Evolutionary conservation across 2,329 filamentous ascomycete species (phyloP).

Genomic region (Colletotrichum sublineola): DNA sequence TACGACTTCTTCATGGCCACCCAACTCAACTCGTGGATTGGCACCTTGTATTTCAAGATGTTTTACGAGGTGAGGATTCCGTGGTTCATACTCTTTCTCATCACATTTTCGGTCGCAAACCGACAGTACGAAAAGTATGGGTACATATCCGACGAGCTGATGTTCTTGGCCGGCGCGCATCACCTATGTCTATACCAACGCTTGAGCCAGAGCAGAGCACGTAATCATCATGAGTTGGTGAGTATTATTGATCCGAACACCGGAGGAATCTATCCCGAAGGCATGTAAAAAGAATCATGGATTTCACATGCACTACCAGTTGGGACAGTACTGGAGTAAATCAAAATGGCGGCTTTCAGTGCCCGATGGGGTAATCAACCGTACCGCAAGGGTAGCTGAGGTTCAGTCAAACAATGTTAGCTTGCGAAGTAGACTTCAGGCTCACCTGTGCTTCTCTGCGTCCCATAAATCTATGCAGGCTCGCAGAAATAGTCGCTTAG

Average conservation of each 20-base stretch:
- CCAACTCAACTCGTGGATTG: conserved; percentile 86
- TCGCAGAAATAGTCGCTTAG: no score
- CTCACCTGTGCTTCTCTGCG: no score
- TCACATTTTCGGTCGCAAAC: conserved; percentile 76
- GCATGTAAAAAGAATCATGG: not conserved
- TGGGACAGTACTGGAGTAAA: no score
- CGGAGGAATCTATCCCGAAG: not conserved
- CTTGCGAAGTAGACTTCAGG: no score
- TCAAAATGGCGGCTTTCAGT: no score
- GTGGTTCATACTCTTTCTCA: conserved; percentile 86
- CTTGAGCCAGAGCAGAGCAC: conserved; percentile 86
- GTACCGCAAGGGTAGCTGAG: no score
- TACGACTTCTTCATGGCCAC: conserved; percentile 95
- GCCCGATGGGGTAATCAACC: no score
- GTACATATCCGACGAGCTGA: conserved; percentile 80
- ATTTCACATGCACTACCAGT: no score
- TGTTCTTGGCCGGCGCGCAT: conserved; percentile 82
- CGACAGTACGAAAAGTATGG: conserved; percentile 84
- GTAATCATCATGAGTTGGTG: conserved; percentile 78
- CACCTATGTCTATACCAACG: conserved; percentile 81
- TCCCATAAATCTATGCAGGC: no score
- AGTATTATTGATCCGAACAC: not conserved
- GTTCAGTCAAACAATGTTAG: no score
- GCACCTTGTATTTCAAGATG: conserved; percentile 91
- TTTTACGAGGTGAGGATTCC: conserved; percentile 89